phyloP scores from a whole-genome alignment of 1,284 basidiomycete genomes.

The Pascua sp. region DNA sequence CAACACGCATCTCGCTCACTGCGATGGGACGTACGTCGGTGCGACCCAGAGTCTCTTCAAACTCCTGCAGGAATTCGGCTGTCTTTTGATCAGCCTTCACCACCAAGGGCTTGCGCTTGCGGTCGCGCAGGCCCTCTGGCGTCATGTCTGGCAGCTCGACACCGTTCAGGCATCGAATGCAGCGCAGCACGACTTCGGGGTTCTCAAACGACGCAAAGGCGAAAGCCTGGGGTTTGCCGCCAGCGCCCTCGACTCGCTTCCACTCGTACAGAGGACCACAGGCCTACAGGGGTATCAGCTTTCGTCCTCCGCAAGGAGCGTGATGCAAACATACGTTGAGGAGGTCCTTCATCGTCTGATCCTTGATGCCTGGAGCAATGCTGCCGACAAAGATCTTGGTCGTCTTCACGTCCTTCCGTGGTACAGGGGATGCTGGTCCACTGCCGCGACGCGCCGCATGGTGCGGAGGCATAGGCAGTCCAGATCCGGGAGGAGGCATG shows the following conservation, averaged over 20 bases:
- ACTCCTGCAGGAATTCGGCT: constrained; percentile 76
- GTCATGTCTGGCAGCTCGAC: constrained; percentile 82
- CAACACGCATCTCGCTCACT: not conserved
- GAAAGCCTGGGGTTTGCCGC: constrained; percentile 89
- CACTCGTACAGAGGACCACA: constrained; percentile 83
- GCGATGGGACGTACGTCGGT: constrained; percentile 62
- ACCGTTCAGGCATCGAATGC: constrained; percentile 72
- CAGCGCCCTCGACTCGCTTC: constrained; percentile 82
- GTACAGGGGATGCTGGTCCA: too few relatives aligned
- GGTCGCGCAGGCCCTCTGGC: constrained; percentile 53
- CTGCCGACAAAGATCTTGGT: constrained; percentile 83
- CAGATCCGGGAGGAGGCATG: not conserved
- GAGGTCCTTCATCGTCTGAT: constrained; percentile 67
- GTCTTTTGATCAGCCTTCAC: constrained; percentile 95
- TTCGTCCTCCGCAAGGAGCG: too few relatives aligned
- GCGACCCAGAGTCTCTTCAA: constrained; percentile 69
- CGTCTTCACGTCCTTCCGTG: constrained; percentile 45
- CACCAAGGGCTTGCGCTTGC: constrained; percentile 77
- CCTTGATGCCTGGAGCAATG: constrained; percentile 86
- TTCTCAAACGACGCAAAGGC: constrained; percentile 91
- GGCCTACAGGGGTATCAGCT: constrained; percentile 54
- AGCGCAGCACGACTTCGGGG: constrained; percentile 79
- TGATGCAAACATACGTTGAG: constrained; percentile 60
- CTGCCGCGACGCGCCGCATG: not conserved
- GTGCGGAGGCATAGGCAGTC: constrained; percentile 1